Percentiles rank a stretch among this genome's conserved stretches.
Evolutionary conservation across 2,329 filamentous ascomycete species (phyloP).

Genomic region (Exophiala aquamarina): DNA sequence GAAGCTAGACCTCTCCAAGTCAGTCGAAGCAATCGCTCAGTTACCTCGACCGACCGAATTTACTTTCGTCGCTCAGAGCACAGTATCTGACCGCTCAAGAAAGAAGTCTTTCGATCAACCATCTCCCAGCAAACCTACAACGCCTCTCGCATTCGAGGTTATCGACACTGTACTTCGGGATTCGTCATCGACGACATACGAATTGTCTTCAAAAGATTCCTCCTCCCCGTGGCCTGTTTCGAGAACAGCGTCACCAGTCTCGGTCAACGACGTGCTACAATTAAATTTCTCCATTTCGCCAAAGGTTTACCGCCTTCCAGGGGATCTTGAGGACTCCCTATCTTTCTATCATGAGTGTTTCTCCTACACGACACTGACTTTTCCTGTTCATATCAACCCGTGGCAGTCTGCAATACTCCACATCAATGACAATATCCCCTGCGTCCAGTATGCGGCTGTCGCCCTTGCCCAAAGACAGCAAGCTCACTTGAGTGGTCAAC

Average conservation of each 20-base stretch:
- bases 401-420: conserved; percentile 20
- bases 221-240: conserved; percentile 9
- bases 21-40: neutral
- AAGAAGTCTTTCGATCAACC: conserved; percentile 15
- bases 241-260: conserved; percentile 3
- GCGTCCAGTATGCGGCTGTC: conserved; percentile 18
- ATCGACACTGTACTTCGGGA: neutral
- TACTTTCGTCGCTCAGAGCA: conserved; percentile 18
- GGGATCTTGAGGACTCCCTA: conserved; percentile 13
- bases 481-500: conserved; percentile 15
- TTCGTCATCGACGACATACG: neutral
- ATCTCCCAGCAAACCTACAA: conserved; percentile 3
- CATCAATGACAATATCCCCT: conserved; percentile 21
- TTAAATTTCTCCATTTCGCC: conserved; percentile 6
- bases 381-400: conserved; percentile 19
- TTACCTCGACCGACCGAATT: conserved; percentile 17
- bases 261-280: neutral
- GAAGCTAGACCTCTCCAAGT: neutral
- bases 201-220: conserved; percentile 1
- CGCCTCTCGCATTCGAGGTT: neutral
- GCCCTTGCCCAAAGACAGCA: conserved; percentile 22
- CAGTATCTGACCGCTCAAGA: conserved; percentile 2
- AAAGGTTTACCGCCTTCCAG: conserved; percentile 5
- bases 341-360: conserved; percentile 22
- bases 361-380: conserved; percentile 23